These are phyloP conservation scores for Trichophyton schoenleinii DNA, from an alignment of 2,329 filamentous ascomycete genomes.

Conservation along the genomic window DNA sequence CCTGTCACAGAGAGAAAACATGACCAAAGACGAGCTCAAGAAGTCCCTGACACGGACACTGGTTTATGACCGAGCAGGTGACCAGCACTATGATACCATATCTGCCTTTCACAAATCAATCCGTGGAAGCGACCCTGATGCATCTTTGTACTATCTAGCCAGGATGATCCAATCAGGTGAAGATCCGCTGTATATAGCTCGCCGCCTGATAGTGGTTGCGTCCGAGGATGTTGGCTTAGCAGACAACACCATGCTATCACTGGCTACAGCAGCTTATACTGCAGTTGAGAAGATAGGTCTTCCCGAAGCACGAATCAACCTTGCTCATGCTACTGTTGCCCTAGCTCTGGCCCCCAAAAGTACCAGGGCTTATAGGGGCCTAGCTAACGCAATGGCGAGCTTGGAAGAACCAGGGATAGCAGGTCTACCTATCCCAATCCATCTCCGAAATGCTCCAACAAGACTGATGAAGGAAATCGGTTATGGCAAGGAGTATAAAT, in stretches of 20 bases:
- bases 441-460: constrained; percentile 85
- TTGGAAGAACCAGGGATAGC: constrained; percentile 74
- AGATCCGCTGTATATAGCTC: constrained; percentile 82
- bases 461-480: constrained; percentile 85
- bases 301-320: constrained; percentile 84
- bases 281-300: constrained; percentile 89
- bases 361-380: constrained; percentile 68
- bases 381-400: constrained; percentile 68
- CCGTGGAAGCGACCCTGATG: constrained; percentile 74
- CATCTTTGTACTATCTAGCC: constrained; percentile 83
- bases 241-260: constrained; percentile 66
- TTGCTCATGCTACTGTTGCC: constrained; percentile 77
- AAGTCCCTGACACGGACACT: constrained; percentile 75
- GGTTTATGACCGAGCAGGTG: constrained; percentile 87
- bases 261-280: constrained; percentile 75
- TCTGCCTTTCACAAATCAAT: constrained; percentile 95
- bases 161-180: constrained; percentile 94
- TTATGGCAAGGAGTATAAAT: constrained; percentile 87
- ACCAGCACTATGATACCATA: constrained; percentile 96
- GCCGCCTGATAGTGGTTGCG: constrained; percentile 86
- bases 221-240: constrained; percentile 88
- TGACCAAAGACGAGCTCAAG: constrained; percentile 68
- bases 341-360: constrained; percentile 72
- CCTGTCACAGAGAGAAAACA: constrained; percentile 50
- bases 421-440: constrained; percentile 67